A percentile compares a stretch with the other conserved stretches of the same genome.
These are phyloP conservation scores for Penicillium silybi DNA, from an alignment of 495 filamentous ascomycete species.

Conservation along the genomic window DNA sequence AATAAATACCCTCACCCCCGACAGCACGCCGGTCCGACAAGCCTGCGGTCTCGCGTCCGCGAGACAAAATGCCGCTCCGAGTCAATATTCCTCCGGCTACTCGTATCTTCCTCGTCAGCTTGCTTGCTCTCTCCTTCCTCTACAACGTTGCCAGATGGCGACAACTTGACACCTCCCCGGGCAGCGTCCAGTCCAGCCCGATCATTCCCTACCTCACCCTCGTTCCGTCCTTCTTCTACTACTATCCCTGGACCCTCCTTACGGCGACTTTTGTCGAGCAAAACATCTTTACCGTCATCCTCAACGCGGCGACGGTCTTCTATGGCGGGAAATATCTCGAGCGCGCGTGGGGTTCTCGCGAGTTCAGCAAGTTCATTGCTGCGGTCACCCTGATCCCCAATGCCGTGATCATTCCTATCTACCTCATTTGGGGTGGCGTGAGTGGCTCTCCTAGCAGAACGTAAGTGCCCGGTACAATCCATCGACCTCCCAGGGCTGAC, in stretches of 20 bases:
- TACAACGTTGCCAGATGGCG: slow-evolving; percentile 62
- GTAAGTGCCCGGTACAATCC: slow-evolving; percentile 47
- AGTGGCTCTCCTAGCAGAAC: slow-evolving; percentile 62
- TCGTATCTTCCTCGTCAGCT: slow-evolving; percentile 68
- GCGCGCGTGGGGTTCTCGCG: slow-evolving; percentile 89
- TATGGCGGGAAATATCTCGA: slow-evolving; percentile 95
- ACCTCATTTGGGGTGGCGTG: slow-evolving; percentile 67
- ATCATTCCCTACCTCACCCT: slow-evolving; percentile 82
- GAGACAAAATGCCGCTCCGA: slow-evolving; percentile 66
- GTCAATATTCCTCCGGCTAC: slow-evolving; percentile 92
- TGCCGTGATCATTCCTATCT: slow-evolving; percentile 63
- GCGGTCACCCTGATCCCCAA: slow-evolving; percentile 78
- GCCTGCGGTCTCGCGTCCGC: slow-evolving; percentile 33
- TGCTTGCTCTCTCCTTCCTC: slow-evolving; percentile 72
- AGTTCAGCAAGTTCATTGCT: slow-evolving; percentile 88
- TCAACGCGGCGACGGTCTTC: slow-evolving; percentile 79
- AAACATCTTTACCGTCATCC: slow-evolving; percentile 80
- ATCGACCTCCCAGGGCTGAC: slow-evolving; percentile 14
- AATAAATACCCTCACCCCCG: slow-evolving; percentile 9
- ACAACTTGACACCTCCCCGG: slow-evolving; percentile 60
- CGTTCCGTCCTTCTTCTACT: slow-evolving; percentile 73
- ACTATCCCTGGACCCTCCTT: slow-evolving; percentile 90
- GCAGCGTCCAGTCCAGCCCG: slow-evolving; percentile 41
- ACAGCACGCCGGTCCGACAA: slow-evolving; percentile 9
- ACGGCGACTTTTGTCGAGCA: slow-evolving; percentile 87